Conservation (phyloP, 2,329 filamentous ascomycete genomes). For the Teratosphaeria epicoccoides region DNA sequence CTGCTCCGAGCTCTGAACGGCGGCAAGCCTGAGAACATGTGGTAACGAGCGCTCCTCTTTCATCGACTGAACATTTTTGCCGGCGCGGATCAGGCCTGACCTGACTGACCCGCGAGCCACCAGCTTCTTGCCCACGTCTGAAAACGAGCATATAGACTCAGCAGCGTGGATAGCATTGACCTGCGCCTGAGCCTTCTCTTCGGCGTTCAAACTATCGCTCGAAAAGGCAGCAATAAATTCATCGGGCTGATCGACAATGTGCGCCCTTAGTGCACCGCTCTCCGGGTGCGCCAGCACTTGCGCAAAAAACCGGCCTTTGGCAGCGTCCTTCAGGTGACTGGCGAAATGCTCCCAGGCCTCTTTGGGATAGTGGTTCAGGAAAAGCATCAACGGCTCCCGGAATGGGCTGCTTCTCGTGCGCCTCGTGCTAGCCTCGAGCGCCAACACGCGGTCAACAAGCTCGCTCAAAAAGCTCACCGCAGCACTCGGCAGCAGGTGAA, state of each 20-base stretch:
- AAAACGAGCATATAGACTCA: slow-evolving; percentile 61
- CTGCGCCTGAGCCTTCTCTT: slow-evolving; percentile 63
- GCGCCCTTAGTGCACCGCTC: slow-evolving; percentile 63
- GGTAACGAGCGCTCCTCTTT: slow-evolving; percentile 60
- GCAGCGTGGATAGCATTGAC: slow-evolving; percentile 84
- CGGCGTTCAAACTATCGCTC: slow-evolving; percentile 42
- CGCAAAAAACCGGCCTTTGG: slow-evolving; percentile 81
- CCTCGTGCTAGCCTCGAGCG: slow-evolving; percentile 73
- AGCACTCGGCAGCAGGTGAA: slow-evolving; percentile 84
- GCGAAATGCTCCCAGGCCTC: slow-evolving; percentile 76
- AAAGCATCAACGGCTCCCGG: slow-evolving; percentile 78
- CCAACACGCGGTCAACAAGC: slow-evolving; percentile 80
- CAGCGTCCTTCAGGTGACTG: slow-evolving; percentile 69
- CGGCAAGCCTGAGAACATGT: slow-evolving; percentile 64
- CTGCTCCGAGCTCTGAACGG: slow-evolving; percentile 81
- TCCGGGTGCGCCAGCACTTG: slow-evolving; percentile 70
- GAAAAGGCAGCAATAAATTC: slow-evolving; percentile 54
- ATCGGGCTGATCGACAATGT: slow-evolving; percentile 62
- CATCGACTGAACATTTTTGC: slow-evolving; percentile 67
- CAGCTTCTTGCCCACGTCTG: slow-evolving; percentile 57
- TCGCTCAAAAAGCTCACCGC: slow-evolving; percentile 86
- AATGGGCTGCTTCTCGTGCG: slow-evolving; percentile 88
- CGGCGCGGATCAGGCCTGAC: slow-evolving; percentile 49
- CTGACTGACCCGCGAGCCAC: slow-evolving; percentile 47
- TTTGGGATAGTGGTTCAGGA: slow-evolving; percentile 83